These are phyloP conservation scores for Luvunga scandens DNA, from an alignment of 345 rosid species.

Conservation along the genomic window DNA sequence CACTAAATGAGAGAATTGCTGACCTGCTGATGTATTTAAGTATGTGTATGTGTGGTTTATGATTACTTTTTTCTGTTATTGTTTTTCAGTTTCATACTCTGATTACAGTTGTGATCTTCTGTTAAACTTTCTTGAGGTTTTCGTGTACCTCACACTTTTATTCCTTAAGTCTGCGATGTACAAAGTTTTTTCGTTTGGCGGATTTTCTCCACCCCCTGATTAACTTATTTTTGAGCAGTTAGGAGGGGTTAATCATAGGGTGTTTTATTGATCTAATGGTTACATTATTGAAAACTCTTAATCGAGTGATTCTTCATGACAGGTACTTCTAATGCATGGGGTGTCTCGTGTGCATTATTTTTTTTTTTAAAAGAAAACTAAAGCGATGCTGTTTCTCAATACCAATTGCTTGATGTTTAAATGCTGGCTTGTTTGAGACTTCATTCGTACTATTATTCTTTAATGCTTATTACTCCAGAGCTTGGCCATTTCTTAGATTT, in stretches of 20 bases:
- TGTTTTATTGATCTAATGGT: background rate
- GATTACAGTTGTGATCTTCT: background rate
- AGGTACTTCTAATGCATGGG: background rate
- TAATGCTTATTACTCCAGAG: background rate
- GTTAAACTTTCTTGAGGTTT: background rate
- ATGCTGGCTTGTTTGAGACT: background rate
- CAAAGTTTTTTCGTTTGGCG: background rate
- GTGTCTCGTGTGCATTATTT: background rate
- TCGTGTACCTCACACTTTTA: background rate
- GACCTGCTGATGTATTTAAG: background rate
- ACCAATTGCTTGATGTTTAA: background rate
- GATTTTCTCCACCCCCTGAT: background rate
- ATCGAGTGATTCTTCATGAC: background rate
- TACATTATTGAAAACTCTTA: background rate
- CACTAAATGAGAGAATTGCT: background rate
- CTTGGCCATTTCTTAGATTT: background rate
- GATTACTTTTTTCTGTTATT: background rate
- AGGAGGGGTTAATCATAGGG: background rate
- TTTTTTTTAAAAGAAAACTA: no score
- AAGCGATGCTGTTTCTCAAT: background rate
- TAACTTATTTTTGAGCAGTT: background rate
- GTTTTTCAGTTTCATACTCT: background rate
- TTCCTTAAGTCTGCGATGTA: background rate
- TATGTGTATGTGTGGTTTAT: background rate
- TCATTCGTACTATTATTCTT: background rate